Conservation (phyloP, 2,329 filamentous ascomycete genomes). For the Trichoderma aggressivum region DNA sequence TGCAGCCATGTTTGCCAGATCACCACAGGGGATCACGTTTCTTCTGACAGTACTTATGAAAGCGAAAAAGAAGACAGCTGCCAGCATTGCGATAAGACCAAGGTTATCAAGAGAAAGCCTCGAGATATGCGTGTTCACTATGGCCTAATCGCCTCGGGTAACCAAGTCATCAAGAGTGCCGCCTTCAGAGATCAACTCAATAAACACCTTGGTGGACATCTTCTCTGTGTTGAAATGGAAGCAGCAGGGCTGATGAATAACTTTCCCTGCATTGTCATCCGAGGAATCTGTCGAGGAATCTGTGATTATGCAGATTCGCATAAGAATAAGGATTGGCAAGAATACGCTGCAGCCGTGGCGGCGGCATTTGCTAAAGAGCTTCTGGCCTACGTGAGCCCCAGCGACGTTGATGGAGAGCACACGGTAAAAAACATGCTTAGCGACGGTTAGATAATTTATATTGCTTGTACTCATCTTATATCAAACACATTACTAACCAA, state of each 20-base stretch:
- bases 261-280: background rate
- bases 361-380: constrained; percentile 12
- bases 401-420: background rate
- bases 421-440: background rate
- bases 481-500: background rate
- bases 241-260: background rate
- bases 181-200: background rate
- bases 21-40: background rate
- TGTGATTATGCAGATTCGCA: constrained; percentile 15
- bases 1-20: background rate
- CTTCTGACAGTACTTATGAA: background rate
- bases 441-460: background rate
- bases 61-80: background rate
- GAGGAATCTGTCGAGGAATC: constrained; percentile 14
- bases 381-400: background rate
- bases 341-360: background rate
- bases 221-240: constrained; percentile 5
- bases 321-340: background rate
- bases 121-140: background rate
- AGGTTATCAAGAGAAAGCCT: background rate
- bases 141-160: background rate
- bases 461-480: too few relatives aligned
- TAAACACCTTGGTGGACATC: background rate
- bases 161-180: background rate
- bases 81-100: background rate